Evolutionary conservation across 2,329 filamentous ascomycete species (phyloP), one percentile per base, ranked within the genome.

Genomic region (Aureobasidium melanogenum): DNA sequence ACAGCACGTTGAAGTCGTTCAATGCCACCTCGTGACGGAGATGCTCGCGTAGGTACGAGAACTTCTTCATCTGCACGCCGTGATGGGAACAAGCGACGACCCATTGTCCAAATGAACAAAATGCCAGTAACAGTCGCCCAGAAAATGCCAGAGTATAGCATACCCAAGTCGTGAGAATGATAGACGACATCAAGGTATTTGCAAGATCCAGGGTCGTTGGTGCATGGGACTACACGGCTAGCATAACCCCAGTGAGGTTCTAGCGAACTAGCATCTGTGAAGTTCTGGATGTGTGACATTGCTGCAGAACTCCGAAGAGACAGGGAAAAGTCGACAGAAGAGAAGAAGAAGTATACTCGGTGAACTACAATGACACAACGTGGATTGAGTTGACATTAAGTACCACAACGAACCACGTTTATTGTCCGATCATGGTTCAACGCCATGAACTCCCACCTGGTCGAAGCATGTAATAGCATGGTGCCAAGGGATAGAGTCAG

Each of bases 131-230:
- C 76, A 2, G 78, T 77, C 0, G 77, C 79, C 82, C 82, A 85
- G 46, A 84, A 66, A 63, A 84, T 83, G 63, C 78, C 80, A 0
- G 75, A 79, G 68, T 84, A 84, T 2, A 80, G 70, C 76, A 84
- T 82, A 5, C 77, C 78, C 4, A 78, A 61, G 66, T 82, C 80
- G 67, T 84, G 82, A 64, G 75, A 77, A 59, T 73, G 73, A 65
- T 85, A 85, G 14, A 83, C 80, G 3, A 73, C 73, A 66, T 83
- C 80, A 32, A 84, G 74, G 67, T 86, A 87, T 34, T 72, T 77
- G 68, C 84, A 87, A 4, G 80, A 81, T 2, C 82, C 83, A 0
- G 73, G 66, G 69, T 85, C 83, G 63, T 78, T 84, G 24, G 76
- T 80, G 69, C 84, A 86, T 24, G 83, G 84, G 0, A 84, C 56